phyloP scores from a whole-genome alignment of 2,329 filamentous ascomycete species.

The Colletotrichum eremochloae region DNA sequence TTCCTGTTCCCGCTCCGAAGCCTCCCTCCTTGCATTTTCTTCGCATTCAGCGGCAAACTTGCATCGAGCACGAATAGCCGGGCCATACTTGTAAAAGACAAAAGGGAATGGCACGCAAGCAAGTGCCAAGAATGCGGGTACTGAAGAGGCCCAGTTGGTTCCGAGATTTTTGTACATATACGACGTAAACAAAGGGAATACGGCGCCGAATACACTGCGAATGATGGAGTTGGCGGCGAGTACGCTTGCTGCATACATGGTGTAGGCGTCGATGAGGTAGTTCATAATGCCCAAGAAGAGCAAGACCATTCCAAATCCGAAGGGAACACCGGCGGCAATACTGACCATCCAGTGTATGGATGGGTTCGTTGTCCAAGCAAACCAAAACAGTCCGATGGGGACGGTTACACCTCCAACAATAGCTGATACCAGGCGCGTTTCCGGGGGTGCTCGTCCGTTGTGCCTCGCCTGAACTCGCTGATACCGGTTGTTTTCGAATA shows the following conservation, averaged over 20 bases:
- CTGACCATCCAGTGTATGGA: slow-evolving; percentile 64
- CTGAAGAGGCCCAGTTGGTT: slow-evolving; percentile 80
- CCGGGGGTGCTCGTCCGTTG: slow-evolving; percentile 66
- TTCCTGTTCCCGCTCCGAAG: slow-evolving; percentile 23
- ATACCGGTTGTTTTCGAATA: slow-evolving; percentile 61
- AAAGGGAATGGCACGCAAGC: slow-evolving; percentile 81
- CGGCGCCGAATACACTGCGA: slow-evolving; percentile 78
- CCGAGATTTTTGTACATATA: slow-evolving; percentile 71
- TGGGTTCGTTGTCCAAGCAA: slow-evolving; percentile 67
- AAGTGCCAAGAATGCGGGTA: slow-evolving; percentile 81
- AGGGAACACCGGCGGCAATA: slow-evolving; percentile 51
- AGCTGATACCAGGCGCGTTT: slow-evolving; percentile 66
- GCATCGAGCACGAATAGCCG: slow-evolving; percentile 63
- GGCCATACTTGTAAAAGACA: slow-evolving; percentile 80
- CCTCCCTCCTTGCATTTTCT: slow-evolving; percentile 48
- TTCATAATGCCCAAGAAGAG: slow-evolving; percentile 68
- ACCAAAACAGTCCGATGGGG: slow-evolving; percentile 69
- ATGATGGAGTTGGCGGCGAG: slow-evolving; percentile 80
- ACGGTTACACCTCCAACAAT: slow-evolving; percentile 67
- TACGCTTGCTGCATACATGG: slow-evolving; percentile 82
- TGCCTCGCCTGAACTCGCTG: slow-evolving; percentile 52
- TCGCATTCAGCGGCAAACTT: slow-evolving; percentile 71
- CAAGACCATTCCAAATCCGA: slow-evolving; percentile 58
- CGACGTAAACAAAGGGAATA: slow-evolving; percentile 79
- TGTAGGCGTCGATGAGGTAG: slow-evolving; percentile 69